Evolutionary conservation across 2,329 filamentous ascomycete species (phyloP).

Genomic region (Sporothrix protearum): DNA sequence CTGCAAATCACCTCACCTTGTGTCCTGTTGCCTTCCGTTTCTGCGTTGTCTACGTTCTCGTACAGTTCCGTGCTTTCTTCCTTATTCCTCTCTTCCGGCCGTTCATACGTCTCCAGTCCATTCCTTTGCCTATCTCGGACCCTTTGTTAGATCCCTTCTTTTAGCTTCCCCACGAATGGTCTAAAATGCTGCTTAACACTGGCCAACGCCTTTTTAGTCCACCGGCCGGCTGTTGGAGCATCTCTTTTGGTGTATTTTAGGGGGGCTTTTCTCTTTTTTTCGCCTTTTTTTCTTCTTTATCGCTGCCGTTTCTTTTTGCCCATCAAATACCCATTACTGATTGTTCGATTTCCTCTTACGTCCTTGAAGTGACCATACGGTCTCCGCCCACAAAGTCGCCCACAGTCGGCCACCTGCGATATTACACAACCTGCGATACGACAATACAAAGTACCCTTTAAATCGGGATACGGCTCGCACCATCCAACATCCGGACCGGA

Average conservation of each 20-base stretch:
- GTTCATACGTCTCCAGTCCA: not conserved
- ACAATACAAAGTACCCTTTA: constrained; percentile 3
- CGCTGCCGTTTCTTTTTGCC: not conserved
- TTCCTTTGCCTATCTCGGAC: constrained; percentile 23
- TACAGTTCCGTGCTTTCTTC: not conserved
- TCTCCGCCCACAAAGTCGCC: not conserved
- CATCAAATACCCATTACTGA: constrained; percentile 15
- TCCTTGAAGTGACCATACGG: not conserved
- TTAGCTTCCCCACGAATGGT: constrained; percentile 14
- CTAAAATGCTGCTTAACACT: not conserved
- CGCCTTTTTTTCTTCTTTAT: not conserved
- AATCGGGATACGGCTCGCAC: not conserved
- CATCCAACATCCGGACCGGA: not conserved
- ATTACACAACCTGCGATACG: not conserved
- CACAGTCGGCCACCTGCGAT: not conserved
- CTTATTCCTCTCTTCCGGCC: not conserved
- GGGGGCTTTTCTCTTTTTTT: not conserved
- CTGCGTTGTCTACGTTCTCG: not conserved
- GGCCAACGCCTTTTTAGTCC: not conserved
- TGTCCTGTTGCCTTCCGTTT: not conserved
- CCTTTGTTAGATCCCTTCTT: constrained; percentile 6
- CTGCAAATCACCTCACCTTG: not conserved
- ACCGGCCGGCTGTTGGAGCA: constrained; percentile 1
- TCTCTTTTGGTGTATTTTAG: not conserved
- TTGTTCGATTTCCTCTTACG: constrained; percentile 22